Percentiles rank a stretch among this genome's conserved stretches.
These are phyloP conservation scores for Proliferodiscus dingleyae DNA, from an alignment of 2,329 filamentous ascomycete genomes.

Conservation along the genomic window DNA sequence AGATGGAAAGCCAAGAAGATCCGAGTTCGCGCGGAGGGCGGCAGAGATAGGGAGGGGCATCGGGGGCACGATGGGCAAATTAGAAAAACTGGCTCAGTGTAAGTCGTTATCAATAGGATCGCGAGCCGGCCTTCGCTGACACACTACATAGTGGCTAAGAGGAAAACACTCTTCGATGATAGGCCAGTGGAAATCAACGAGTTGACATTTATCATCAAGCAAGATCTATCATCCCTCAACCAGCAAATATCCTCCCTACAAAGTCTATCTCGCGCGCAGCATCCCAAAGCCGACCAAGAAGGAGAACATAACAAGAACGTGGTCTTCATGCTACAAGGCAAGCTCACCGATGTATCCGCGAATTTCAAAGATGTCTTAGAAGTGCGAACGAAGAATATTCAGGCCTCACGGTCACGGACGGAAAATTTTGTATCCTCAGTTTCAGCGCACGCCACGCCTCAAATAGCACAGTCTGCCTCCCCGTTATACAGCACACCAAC, in stretches of 20 bases:
- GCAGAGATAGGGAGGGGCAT: constrained; percentile 91
- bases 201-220: constrained; percentile 95
- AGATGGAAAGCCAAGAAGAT: constrained; percentile 53
- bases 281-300: constrained; percentile 71
- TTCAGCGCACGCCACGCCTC: constrained; percentile 65
- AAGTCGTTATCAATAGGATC: constrained; percentile 35
- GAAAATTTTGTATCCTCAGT: constrained; percentile 96
- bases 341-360: constrained; percentile 84
- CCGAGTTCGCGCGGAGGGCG: constrained; percentile 88
- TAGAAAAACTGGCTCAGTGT: constrained; percentile 87
- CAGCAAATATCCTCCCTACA: constrained; percentile 84
- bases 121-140: too few species aligned
- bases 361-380: constrained; percentile 98
- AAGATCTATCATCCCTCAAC: constrained; percentile 82
- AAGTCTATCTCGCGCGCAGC: constrained; percentile 68
- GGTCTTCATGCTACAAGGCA: constrained; percentile 83
- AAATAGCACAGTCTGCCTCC: constrained; percentile 70
- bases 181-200: constrained; percentile 95
- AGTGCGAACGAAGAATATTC: constrained; percentile 95
- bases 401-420: constrained; percentile 83
- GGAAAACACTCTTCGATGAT: constrained; percentile 96
- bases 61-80: constrained; percentile 85
- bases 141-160: constrained; percentile 70
- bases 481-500: constrained; percentile 77
- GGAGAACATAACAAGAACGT: constrained; percentile 98